These are phyloP conservation scores for Aquilaria sinensis DNA, from an alignment of 345 rosid species.

Conservation along the genomic window DNA sequence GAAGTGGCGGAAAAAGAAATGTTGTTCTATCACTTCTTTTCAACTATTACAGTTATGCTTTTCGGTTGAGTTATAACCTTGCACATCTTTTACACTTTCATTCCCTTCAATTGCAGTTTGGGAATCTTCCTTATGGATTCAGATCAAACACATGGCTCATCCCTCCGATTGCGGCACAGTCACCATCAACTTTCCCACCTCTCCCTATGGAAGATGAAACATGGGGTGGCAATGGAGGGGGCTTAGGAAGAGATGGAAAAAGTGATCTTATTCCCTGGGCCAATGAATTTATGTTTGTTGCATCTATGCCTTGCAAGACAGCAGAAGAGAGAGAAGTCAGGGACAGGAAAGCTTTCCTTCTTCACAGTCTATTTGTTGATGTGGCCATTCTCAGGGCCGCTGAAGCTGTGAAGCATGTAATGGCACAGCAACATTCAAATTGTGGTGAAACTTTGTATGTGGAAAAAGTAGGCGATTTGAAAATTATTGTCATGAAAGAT, in stretches of 20 bases:
- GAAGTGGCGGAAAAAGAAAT: conserved; percentile 7
- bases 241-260: conserved; percentile 77
- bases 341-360: conserved; percentile 93
- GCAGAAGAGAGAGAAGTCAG: conserved; percentile 90
- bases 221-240: conserved; percentile 98
- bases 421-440: conserved; percentile 29
- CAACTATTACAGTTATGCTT: too few relatives aligned
- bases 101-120: conserved; percentile 49
- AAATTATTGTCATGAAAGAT: conserved; percentile 51
- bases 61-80: not conserved
- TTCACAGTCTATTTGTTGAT: conserved; percentile 91
- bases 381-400: conserved; percentile 81
- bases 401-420: conserved; percentile 60
- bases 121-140: conserved; percentile 96
- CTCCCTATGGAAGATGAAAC: conserved; percentile 82
- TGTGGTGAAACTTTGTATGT: conserved; percentile 30
- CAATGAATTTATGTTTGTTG: conserved; percentile 59
- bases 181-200: conserved; percentile 61
- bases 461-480: conserved; percentile 75
- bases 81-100: not conserved
- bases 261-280: conserved; percentile 84
- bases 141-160: conserved; percentile 98
- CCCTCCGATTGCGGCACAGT: conserved; percentile 74
- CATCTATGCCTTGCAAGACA: conserved; percentile 89
- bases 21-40: conserved; percentile 3